Evolutionary conservation across 2,329 filamentous ascomycete species (phyloP), one percentile per base, ranked within the genome.

Genomic region (Cladosporium velox): DNA sequence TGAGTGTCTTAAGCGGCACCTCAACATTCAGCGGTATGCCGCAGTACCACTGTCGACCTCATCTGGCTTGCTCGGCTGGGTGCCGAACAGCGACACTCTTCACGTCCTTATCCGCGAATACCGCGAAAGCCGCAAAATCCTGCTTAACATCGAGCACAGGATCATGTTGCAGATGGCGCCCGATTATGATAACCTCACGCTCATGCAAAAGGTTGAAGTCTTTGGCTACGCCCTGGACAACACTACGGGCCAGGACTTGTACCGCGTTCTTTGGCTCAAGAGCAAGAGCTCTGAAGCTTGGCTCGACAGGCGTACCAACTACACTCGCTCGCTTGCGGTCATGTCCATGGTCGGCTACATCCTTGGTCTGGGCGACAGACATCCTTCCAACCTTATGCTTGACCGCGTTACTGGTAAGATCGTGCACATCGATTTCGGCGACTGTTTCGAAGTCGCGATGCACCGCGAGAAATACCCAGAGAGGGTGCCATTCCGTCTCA

Each of bases 311-410:
- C 90, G 95, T 63, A 99, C 96, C n/a, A 99, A 97, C 77, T 99
- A 99, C 81, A 99, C 95, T 21, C 90, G 95, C 66, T 98, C 94
- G 1, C 85, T 99, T 1, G 95, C 92, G 72, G 95, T 99, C 74
- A 99, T 99, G 95, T 97, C 93, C n/a, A 99, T 99, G 93, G 95
- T 98, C n/a, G 95, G 95, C 69, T 99, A 99, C 79, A 98, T 99
- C 70, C 88, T 99, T 26, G 96, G 95, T 67, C 84, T 99, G 15
- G 95, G 95, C 64, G 95, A 99, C 81, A 90, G 96, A 58, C 95
- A 99, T 80, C 96, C 96, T 44, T 97, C 93, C 67, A 99, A 99
- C 78, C 82, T 99, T 74, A 96, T 99, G 90, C 89, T 99, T 49
- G 95, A 99, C 78, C 90, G 93, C 47, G 88, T 96, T 68, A 98